Percentiles rank a stretch among this genome's conserved stretches.
phyloP scores from a whole-genome alignment of 345 rosid species.

The Dovyalis caffra region DNA sequence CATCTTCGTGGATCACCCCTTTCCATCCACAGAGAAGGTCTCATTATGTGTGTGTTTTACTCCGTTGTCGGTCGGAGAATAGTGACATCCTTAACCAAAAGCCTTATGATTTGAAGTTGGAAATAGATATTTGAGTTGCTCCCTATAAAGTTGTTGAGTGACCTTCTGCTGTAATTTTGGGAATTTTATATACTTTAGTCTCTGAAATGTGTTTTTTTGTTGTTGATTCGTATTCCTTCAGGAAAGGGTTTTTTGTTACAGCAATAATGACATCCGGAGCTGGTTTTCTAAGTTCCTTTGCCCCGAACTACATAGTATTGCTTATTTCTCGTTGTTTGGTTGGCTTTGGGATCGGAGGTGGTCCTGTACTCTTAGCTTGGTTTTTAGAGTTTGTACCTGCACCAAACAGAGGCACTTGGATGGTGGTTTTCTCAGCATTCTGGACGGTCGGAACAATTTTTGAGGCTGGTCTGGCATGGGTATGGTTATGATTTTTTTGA shows the following conservation, averaged over 20 bases:
- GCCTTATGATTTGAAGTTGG: no score
- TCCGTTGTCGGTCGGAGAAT: no score
- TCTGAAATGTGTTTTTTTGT: not conserved
- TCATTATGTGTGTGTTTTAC: no score
- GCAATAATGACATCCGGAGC: constrained; percentile 70
- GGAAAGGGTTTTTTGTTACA: constrained; percentile 85
- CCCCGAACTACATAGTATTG: constrained; percentile 62
- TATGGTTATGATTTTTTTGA: not conserved
- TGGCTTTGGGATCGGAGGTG: constrained; percentile 94
- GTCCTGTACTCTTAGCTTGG: constrained; percentile 88
- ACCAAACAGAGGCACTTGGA: constrained; percentile 48
- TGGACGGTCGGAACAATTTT: constrained; percentile 22
- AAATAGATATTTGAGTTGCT: no score
- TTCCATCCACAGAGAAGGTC: no score
- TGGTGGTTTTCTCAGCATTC: constrained; percentile 17
- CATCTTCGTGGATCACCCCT: no score
- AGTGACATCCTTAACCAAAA: no score
- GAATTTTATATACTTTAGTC: no score
- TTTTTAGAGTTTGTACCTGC: constrained; percentile 91
- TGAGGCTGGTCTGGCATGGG: constrained; percentile 22
- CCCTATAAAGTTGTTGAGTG: no score
- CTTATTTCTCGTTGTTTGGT: constrained; percentile 68
- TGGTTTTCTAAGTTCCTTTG: constrained; percentile 74
- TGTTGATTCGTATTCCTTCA: constrained; percentile 19
- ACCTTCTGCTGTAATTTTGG: not conserved